phyloP scores from a whole-genome alignment of 768 basidiomycete genomes.

The Daedaleopsis nitida region DNA sequence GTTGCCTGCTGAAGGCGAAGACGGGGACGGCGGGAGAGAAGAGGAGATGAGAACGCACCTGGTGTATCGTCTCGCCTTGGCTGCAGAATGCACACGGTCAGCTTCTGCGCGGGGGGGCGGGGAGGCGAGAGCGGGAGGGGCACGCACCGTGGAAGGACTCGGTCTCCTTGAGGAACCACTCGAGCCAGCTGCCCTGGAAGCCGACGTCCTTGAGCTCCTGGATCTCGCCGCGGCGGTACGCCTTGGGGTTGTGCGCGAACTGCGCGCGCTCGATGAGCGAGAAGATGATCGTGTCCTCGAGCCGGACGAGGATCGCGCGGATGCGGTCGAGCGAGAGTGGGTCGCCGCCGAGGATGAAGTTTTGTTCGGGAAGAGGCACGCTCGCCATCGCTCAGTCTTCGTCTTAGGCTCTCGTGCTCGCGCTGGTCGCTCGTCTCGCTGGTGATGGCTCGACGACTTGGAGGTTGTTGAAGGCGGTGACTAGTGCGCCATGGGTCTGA shows the following conservation, averaged over 20 bases:
- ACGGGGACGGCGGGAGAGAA: neutral
- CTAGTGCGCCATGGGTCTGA: neutral
- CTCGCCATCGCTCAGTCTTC: conserved; percentile 24
- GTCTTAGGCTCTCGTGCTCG: neutral
- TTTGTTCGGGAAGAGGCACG: conserved; percentile 39
- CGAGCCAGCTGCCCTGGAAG: conserved; percentile 89
- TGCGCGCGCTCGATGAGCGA: conserved; percentile 96
- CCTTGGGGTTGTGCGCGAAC: conserved; percentile 90
- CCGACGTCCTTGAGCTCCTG: conserved; percentile 71
- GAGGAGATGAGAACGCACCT: conserved; percentile 54
- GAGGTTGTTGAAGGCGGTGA: neutral
- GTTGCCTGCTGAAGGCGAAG: neutral
- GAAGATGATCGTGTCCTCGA: conserved; percentile 99
- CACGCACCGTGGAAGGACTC: conserved; percentile 91
- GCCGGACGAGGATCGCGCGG: conserved; percentile 78
- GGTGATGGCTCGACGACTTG: neutral
- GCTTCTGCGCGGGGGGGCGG: neutral
- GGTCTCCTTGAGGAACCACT: conserved; percentile 96
- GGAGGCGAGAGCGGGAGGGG: neutral
- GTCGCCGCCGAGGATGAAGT: conserved; percentile 69
- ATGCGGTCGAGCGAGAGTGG: conserved; percentile 90
- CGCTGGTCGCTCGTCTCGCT: neutral
- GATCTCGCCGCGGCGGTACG: conserved; percentile 83
- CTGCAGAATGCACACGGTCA: conserved; percentile 43
- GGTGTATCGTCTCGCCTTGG: conserved; percentile 93